phyloP scores from a whole-genome alignment of 2,329 filamentous ascomycete species.

The Aspergillus melleus region DNA sequence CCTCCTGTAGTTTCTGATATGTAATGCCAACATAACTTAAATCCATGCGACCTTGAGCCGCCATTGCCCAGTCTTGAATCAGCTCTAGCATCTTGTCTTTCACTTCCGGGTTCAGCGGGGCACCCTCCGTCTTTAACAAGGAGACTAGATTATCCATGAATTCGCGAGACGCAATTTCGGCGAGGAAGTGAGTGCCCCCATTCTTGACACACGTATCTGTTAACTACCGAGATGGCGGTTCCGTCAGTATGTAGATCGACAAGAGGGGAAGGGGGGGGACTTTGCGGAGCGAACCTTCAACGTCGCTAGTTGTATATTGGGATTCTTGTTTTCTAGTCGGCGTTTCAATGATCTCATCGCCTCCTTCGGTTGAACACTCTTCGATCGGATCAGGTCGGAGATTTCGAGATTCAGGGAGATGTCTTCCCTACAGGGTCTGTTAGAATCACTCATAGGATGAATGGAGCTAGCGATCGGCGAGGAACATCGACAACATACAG shows the following conservation, averaged over 20 bases:
- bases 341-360: constrained; percentile 95
- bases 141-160: constrained; percentile 98
- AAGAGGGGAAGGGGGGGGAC: not conserved
- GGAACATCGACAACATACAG: constrained; percentile 59
- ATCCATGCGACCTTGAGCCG: constrained; percentile 80
- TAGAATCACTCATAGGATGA: constrained; percentile 3
- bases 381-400: constrained; percentile 94
- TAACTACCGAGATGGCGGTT: constrained; percentile 55
- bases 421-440: constrained; percentile 67
- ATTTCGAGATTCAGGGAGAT: constrained; percentile 98
- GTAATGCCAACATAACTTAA: constrained; percentile 85
- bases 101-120: constrained; percentile 79
- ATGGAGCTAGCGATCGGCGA: not conserved
- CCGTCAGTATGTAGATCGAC: constrained; percentile 17
- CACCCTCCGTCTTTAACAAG: constrained; percentile 76
- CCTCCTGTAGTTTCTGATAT: constrained; percentile 76
- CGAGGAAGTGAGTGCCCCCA: constrained; percentile 89
- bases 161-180: constrained; percentile 92
- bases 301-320: constrained; percentile 93
- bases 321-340: constrained; percentile 95
- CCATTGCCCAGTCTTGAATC: constrained; percentile 89
- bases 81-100: constrained; percentile 88
- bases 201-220: constrained; percentile 99
- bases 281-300: constrained; percentile 66
- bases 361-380: constrained; percentile 95